These are phyloP conservation scores for Coleophoma eucalyptorum DNA, from an alignment of 2,329 filamentous ascomycete genomes.

Conservation along the genomic window DNA sequence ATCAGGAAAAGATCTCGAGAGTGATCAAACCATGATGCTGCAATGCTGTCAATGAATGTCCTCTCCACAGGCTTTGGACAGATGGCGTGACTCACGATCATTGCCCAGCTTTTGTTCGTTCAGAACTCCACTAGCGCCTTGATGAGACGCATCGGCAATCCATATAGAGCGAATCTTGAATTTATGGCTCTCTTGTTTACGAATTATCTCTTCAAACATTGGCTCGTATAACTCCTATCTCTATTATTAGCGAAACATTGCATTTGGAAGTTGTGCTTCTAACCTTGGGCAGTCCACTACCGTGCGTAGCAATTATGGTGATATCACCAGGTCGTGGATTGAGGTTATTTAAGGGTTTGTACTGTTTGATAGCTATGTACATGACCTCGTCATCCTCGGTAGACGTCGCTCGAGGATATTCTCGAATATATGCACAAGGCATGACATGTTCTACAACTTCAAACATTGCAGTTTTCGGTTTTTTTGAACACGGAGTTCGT, in stretches of 20 bases:
- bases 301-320: constrained; percentile 80
- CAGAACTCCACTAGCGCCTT: constrained; percentile 73
- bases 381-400: constrained; percentile 72
- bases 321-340: constrained; percentile 68
- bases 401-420: constrained; percentile 72
- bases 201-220: constrained; percentile 78
- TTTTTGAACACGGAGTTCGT: no score
- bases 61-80: no score
- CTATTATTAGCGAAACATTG: no score
- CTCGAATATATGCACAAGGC: constrained; percentile 73
- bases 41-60: constrained; percentile 7
- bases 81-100: constrained; percentile 60
- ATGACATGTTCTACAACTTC: constrained; percentile 70
- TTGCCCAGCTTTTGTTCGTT: constrained; percentile 78
- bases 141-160: constrained; percentile 86
- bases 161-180: constrained; percentile 78
- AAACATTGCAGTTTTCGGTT: constrained; percentile 40
- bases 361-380: constrained; percentile 79
- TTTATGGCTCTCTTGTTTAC: constrained; percentile 52
- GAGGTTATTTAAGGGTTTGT: constrained; percentile 68
- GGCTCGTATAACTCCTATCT: constrained; percentile 84
- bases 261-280: neutral
- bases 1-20: constrained; percentile 80
- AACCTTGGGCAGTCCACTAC: constrained; percentile 88
- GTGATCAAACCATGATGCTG: constrained; percentile 83